A percentile compares a stretch with the other conserved stretches of the same genome.
Evolutionary conservation across 179 eudicot genomes (phyloP).

Genomic region (Amaranthus tricolor): DNA sequence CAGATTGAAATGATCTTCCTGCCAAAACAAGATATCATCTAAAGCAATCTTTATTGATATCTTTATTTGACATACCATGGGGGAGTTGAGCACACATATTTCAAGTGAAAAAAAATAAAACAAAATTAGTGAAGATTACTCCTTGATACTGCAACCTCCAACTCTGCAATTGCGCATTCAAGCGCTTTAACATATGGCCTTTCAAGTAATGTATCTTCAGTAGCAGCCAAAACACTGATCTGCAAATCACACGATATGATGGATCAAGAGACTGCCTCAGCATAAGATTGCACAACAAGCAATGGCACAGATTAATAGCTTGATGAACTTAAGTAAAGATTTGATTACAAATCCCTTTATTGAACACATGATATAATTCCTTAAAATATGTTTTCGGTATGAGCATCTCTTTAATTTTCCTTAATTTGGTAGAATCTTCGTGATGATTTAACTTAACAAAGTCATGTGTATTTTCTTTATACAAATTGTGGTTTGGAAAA

Average conservation of each 20-base stretch:
- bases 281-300: background rate
- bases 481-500: background rate
- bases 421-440: background rate
- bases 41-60: too few species aligned
- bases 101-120: too few species aligned
- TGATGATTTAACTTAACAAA: background rate
- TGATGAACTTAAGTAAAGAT: background rate
- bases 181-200: slow-evolving; percentile 3
- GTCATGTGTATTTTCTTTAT: background rate
- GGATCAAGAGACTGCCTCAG: background rate
- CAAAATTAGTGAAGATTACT: too few species aligned
- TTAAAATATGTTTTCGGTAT: background rate
- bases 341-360: too few species aligned
- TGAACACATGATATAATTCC: too few species aligned
- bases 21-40: slow-evolving; percentile 1
- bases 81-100: too few species aligned
- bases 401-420: background rate
- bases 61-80: too few species aligned
- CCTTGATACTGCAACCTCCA: slow-evolving; percentile 13
- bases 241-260: slow-evolving; percentile 3
- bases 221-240: slow-evolving; percentile 9
- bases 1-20: slow-evolving; percentile 17
- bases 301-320: background rate
- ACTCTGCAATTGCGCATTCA: slow-evolving; percentile 22
- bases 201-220: background rate